Evolutionary conservation across 352 stramenopile species (phyloP), one percentile per base, ranked within the genome.

Genomic region (Globisporangium nunn): DNA sequence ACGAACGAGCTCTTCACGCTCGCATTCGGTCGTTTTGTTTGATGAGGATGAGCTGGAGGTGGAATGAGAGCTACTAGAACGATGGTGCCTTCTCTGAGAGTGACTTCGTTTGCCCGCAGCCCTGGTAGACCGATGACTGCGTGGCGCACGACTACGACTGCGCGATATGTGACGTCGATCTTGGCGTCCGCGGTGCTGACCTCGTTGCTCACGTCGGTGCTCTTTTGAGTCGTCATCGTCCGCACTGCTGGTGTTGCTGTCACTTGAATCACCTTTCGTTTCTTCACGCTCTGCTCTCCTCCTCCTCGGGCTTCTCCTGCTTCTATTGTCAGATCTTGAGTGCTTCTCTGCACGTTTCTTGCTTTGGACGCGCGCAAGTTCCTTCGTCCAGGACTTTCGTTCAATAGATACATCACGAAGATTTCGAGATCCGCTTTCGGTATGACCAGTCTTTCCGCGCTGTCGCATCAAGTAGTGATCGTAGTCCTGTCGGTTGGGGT

Each of bases 401-500:
- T 48, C 4, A 23, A 8, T 4, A 12, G 18, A 4, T 7, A 37
- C 4, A 18, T 17, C 3, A 4, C 7, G 23, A 3, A 4, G 5
- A 12, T 15, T 4, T 33, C 17, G 33, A 3, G 28, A 14, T 17
- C 3, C 43, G n/a, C 12, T 10, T 49, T 41, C 17, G 33, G 23
- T 23, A 23, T 23, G 23, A 23, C 12, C 37, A 17, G 49, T 35
- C 39, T 69, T 61, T 31, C 59, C 31, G 18, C 55, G 53, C 58
- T 53, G 12, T 44, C 33, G 3, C 23, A 63, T 46, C 11, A 82
- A 56, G 40, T 84, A 85, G 43, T 64, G 61, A 55, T 87, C 73
- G 45, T 85, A 87, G 45, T 85, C 77, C n/a, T 52, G 30, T 45
- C 49, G 68, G 31, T 57, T 74, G 31, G 56, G 59, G 51, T 75